These are phyloP conservation scores for Nissolia schottii DNA, from an alignment of 306 rosid genomes.

Conservation along the genomic window DNA sequence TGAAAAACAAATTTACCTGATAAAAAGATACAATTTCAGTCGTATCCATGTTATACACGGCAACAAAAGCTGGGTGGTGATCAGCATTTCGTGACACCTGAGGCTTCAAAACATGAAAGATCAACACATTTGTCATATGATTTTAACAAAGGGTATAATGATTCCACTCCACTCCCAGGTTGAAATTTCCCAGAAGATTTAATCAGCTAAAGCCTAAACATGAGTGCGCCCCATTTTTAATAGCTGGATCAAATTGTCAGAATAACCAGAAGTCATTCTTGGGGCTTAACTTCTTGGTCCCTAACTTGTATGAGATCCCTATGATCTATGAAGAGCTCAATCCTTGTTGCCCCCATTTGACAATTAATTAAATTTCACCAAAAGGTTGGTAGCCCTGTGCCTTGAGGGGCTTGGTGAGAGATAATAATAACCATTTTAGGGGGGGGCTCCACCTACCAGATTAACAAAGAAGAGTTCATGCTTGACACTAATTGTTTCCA, in stretches of 20 bases:
- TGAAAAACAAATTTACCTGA: slow-evolving; percentile 53
- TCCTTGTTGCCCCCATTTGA: background rate
- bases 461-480: background rate
- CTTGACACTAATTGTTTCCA: background rate
- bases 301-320: slow-evolving; percentile 11
- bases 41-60: slow-evolving; percentile 96
- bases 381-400: background rate
- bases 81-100: slow-evolving; percentile 81
- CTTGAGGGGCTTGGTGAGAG: slow-evolving; percentile 6
- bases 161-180: background rate
- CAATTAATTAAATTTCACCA: background rate
- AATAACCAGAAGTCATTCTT: background rate
- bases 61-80: slow-evolving; percentile 75
- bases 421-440: slow-evolving; percentile 10
- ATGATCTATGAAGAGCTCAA: slow-evolving; percentile 10
- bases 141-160: slow-evolving; percentile 17
- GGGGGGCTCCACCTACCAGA: background rate
- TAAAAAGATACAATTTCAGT: slow-evolving; percentile 89
- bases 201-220: slow-evolving; percentile 2
- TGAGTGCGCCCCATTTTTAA: background rate
- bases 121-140: slow-evolving; percentile 22
- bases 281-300: background rate
- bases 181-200: background rate
- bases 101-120: slow-evolving; percentile 38
- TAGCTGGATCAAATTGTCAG: background rate